Conservation (phyloP, 768 basidiomycete species). For the Amanita rimosa region DNA sequence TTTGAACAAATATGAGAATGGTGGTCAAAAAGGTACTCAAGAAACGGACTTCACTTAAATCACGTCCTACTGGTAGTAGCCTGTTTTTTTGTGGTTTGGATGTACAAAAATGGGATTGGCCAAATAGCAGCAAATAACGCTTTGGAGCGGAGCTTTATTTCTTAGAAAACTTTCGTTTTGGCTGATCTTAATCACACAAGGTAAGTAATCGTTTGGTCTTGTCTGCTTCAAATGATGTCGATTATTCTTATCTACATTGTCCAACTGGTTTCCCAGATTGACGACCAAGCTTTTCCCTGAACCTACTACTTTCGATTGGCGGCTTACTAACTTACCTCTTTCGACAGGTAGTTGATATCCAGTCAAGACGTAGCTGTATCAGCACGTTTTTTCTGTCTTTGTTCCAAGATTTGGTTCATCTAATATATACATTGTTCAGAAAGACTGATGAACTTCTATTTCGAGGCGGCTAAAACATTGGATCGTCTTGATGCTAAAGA, state of each 20-base stretch:
- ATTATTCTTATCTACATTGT: slow-evolving; percentile 85
- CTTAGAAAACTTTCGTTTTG: not conserved
- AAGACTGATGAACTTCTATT: slow-evolving; percentile 84
- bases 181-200: no score
- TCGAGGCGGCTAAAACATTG: slow-evolving; percentile 73
- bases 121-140: slow-evolving; percentile 9
- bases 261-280: slow-evolving; percentile 49
- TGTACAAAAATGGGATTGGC: slow-evolving; percentile 7
- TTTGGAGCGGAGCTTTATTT: slow-evolving; percentile 24
- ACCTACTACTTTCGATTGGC: slow-evolving; percentile 16
- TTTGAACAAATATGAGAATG: not conserved
- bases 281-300: slow-evolving; percentile 27
- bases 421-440: slow-evolving; percentile 4
- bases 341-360: not conserved
- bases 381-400: not conserved
- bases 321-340: not conserved
- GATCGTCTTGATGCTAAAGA: slow-evolving; percentile 82
- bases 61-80: not conserved
- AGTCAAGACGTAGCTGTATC: slow-evolving; percentile 1
- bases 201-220: slow-evolving; percentile 9
- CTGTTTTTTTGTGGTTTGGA: slow-evolving; percentile 5
- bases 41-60: slow-evolving; percentile 5
- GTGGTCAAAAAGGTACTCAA: not conserved
- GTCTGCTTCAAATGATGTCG: slow-evolving; percentile 38
- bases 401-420: not conserved